phyloP scores from a whole-genome alignment of 176 grass and related monocot species.

The Cenchrus purpureus region DNA sequence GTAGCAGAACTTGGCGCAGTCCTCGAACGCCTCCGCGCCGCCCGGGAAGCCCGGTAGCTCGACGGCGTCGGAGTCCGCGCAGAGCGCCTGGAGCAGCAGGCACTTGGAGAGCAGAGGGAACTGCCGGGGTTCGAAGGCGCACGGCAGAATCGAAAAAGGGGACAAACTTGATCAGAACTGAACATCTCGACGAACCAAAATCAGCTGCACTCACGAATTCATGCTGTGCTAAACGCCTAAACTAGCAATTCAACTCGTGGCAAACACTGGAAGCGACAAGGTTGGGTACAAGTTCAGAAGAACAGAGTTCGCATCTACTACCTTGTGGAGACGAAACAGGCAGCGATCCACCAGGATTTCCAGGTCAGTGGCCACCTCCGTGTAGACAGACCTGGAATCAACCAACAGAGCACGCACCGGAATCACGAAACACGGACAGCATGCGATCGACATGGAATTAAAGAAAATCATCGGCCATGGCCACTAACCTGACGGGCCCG shows the following conservation, averaged over 20 bases:
- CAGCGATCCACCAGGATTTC: slow-evolving; percentile 59
- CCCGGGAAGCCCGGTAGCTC: slow-evolving; percentile 61
- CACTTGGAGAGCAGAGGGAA: slow-evolving; percentile 85
- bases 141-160: too few relatives aligned
- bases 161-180: background rate
- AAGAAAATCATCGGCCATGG: background rate
- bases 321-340: slow-evolving; percentile 82
- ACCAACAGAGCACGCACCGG: background rate
- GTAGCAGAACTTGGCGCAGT: slow-evolving; percentile 85
- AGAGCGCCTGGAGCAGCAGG: slow-evolving; percentile 57
- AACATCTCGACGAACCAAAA: background rate
- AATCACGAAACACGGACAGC: background rate
- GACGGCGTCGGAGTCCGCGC: slow-evolving; percentile 38
- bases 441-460: background rate
- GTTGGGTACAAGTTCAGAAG: background rate
- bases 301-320: background rate
- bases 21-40: slow-evolving; percentile 73
- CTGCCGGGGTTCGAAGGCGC: slow-evolving; percentile 39
- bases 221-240: too few relatives aligned
- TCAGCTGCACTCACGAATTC: too few relatives aligned
- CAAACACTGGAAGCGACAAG: background rate
- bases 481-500: slow-evolving; percentile 51
- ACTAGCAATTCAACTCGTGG: background rate
- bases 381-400: slow-evolving; percentile 56
- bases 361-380: slow-evolving; percentile 73